A percentile compares a stretch with the other conserved stretches of the same genome.
Conservation (phyloP, 768 basidiomycete genomes). For the Phylloporus arenicola region DNA sequence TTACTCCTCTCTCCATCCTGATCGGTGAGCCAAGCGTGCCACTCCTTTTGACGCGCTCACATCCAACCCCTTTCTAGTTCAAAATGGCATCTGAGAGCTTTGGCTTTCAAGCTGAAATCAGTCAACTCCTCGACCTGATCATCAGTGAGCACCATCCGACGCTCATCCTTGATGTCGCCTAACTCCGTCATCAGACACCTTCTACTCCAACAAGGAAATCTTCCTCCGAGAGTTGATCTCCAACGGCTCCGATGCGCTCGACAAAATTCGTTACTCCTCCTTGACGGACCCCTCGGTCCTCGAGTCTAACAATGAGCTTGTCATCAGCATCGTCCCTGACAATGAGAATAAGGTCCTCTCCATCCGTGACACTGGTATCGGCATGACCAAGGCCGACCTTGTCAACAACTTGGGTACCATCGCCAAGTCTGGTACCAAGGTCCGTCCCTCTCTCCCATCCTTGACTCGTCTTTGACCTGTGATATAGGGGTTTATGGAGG, state of each 20-base stretch:
- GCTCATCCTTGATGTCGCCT: slow-evolving; percentile 1
- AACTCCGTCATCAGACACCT: slow-evolving; percentile 63
- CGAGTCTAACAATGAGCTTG: slow-evolving; percentile 87
- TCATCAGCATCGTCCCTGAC: slow-evolving; percentile 91
- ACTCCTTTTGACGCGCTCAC: background rate
- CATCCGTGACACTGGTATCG: slow-evolving; percentile 94
- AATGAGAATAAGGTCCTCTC: slow-evolving; percentile 90
- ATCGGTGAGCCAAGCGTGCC: slow-evolving; percentile 11
- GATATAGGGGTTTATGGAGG: slow-evolving; percentile 96
- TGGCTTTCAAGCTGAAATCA: slow-evolving; percentile 99
- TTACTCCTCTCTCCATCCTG: slow-evolving; percentile 3
- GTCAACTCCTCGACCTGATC: slow-evolving; percentile 96
- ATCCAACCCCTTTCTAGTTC: slow-evolving; percentile 19
- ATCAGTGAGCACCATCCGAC: slow-evolving; percentile 63
- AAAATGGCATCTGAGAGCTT: slow-evolving; percentile 80
- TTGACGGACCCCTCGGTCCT: slow-evolving; percentile 89
- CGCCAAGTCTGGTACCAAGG: slow-evolving; percentile 92
- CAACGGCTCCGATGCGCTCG: slow-evolving; percentile 95
- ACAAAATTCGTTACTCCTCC: slow-evolving; percentile 97
- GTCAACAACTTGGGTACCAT: slow-evolving; percentile 99
- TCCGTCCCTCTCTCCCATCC: slow-evolving; percentile 24
- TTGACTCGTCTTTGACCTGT: slow-evolving; percentile 8
- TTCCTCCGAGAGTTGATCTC: slow-evolving; percentile 99
- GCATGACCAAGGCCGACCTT: slow-evolving; percentile 99
- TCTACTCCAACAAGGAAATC: slow-evolving; percentile 99